These are phyloP conservation scores for Debaryomyces tyrocola DNA, from an alignment of 805 yeast genomes.

Conservation along the genomic window DNA sequence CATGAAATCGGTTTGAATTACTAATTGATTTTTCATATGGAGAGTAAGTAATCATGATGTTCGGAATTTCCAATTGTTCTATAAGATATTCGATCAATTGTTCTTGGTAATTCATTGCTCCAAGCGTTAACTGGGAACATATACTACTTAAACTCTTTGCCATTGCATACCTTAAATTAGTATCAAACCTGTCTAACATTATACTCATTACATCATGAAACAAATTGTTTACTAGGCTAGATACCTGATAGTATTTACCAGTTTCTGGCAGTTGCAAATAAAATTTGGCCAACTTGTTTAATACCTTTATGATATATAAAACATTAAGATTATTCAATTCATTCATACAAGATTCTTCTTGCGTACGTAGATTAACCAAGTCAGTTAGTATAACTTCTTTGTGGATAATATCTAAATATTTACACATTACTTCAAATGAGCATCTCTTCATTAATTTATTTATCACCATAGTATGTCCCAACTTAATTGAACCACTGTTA, in stretches of 20 bases:
- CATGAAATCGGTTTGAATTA: slow-evolving; percentile 2
- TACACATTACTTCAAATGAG: slow-evolving; percentile 7
- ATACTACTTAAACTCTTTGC: slow-evolving; percentile 67
- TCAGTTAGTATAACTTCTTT: slow-evolving; percentile 14
- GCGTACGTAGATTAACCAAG: slow-evolving; percentile 11
- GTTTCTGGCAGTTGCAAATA: slow-evolving; percentile 12
- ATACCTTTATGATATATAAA: slow-evolving; percentile 32
- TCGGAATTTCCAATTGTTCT: slow-evolving; percentile 27
- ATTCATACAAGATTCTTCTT: slow-evolving; percentile 4
- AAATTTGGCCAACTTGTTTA: slow-evolving; percentile 36
- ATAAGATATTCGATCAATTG: slow-evolving; percentile 42
- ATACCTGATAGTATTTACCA: slow-evolving; percentile 40
- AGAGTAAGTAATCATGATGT: slow-evolving; percentile 1
- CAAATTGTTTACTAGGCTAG: slow-evolving; percentile 49
- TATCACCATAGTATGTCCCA: slow-evolving; percentile 43
- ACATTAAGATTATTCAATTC: slow-evolving; percentile 13
- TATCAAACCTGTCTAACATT: slow-evolving; percentile 43
- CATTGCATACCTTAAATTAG: slow-evolving; percentile 58
- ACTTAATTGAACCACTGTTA: slow-evolving; percentile 10
- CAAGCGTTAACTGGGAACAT: slow-evolving; percentile 28
- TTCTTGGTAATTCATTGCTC: slow-evolving; percentile 36
- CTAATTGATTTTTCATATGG: background rate
- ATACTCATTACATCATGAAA: slow-evolving; percentile 32
- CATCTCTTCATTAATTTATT: slow-evolving; percentile 36
- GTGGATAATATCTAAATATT: slow-evolving; percentile 12